Evolutionary conservation across 805 yeast genomes (phyloP).

Genomic region (Nakazawaea ernobii): DNA sequence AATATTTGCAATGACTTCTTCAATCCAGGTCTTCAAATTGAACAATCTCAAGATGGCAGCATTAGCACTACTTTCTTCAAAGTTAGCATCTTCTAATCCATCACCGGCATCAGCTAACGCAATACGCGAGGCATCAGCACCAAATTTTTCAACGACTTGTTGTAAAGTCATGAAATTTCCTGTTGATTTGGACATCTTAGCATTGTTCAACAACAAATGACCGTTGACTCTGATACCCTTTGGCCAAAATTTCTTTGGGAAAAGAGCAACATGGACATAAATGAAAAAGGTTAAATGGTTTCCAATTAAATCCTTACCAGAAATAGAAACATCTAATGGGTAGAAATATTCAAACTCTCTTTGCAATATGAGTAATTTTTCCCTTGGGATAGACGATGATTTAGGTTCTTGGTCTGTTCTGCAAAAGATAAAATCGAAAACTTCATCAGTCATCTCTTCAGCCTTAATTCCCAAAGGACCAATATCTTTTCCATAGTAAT

Average conservation of each 20-base stretch:
- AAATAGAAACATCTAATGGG: constrained; percentile 86
- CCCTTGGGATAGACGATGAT: constrained; percentile 56
- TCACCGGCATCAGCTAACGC: constrained; percentile 99
- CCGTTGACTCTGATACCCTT: constrained; percentile 92
- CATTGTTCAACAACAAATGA: constrained; percentile 89
- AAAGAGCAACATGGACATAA: constrained; percentile 87
- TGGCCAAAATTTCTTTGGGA: constrained; percentile 92
- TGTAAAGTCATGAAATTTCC: constrained; percentile 93
- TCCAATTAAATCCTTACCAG: constrained; percentile 96
- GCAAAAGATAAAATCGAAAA: constrained; percentile 84
- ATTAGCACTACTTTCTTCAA: constrained; percentile 93
- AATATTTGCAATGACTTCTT: constrained; percentile 53
- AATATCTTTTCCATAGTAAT: constrained; percentile 69
- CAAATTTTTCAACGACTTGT: constrained; percentile 81
- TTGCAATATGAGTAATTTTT: constrained; percentile 67
- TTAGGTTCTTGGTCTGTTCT: constrained; percentile 52
- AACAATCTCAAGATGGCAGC: constrained; percentile 93
- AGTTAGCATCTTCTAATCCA: constrained; percentile 94
- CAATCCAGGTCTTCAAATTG: constrained; percentile 94
- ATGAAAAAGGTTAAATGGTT: constrained; percentile 95
- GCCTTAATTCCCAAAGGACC: constrained; percentile 75
- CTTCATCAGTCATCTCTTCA: constrained; percentile 87
- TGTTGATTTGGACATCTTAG: constrained; percentile 96
- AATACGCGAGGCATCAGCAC: constrained; percentile 96
- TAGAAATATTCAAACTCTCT: constrained; percentile 96